Evolutionary conservation across 1,284 basidiomycete species (phyloP), one percentile per base, ranked within the genome.

Genomic region (Serendipita sp.): DNA sequence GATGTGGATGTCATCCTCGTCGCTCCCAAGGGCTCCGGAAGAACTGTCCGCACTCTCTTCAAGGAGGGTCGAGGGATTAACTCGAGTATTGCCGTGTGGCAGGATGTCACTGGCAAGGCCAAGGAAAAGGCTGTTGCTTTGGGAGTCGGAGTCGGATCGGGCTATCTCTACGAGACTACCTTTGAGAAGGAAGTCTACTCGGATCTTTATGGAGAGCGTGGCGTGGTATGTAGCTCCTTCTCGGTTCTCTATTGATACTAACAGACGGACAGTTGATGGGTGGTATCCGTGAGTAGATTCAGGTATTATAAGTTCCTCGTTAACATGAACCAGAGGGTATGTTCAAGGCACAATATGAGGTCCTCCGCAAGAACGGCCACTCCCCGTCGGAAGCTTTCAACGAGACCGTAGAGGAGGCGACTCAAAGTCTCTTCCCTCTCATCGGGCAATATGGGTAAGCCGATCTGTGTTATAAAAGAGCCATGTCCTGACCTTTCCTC

Each of bases 111-210:
- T 65, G 96, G 96, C 71, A 88, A 97, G 75, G 96, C 96, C 68
- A 88, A 91, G 79, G 96, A 99, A 79, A 97, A 92, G 82, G 95
- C 93, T 50, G 82, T 92, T 65, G 96, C 95, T 58, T 80, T 99
- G 67, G 94, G 91, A 76, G 92, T 99, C 67, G 95, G 83, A 67
- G 82, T 99, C 69, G 96, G 96, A 66, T 93, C 93, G 65, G 96
- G 96, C 35, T 95, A 96, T 81, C 80, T 93, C 76, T 96, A 96
- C 75, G 95, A 99, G 79, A 99, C 96, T 58, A 97, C 96, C 66
- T 99, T 99, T 70, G 82, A 98, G 83, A 98, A 96, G 82, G 95
- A 99, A 79, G 96, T 98, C 66, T 98, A 91, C 85, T 99, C 96
- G 64, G 96, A 99, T 76, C 81, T 99, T 66, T 99, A 96, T 76